phyloP scores from a whole-genome alignment of 2,329 filamentous ascomycete species.

The Zasmidium cellare region DNA sequence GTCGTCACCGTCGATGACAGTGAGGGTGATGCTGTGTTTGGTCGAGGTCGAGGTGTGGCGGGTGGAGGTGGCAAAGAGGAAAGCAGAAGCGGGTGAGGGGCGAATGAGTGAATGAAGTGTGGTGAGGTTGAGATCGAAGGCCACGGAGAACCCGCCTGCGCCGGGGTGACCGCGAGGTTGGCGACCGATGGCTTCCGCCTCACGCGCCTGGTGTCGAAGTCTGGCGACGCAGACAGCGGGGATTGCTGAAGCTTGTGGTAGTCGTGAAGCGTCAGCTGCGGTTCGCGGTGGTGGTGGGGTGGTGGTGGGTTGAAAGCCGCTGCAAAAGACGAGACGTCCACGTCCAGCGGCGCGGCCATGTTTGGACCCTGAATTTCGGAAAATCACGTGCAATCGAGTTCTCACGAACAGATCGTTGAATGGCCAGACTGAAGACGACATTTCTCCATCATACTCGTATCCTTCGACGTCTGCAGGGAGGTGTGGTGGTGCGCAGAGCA shows the following conservation, averaged over 20 bases:
- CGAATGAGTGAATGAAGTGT: constrained; percentile 1
- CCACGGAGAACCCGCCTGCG: constrained; percentile 5
- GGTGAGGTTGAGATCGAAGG: constrained; percentile 5
- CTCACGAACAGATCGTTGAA: too few species aligned
- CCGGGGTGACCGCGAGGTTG: constrained; percentile 12
- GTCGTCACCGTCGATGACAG: constrained; percentile 26
- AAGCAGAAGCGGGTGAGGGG: constrained; percentile 9
- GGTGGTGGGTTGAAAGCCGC: neutral
- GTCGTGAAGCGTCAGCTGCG: constrained; percentile 21
- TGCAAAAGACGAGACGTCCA: neutral
- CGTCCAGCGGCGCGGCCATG: neutral
- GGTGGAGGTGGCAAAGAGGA: constrained; percentile 13
- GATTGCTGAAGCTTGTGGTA: constrained; percentile 22
- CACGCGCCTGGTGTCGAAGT: constrained; percentile 16
- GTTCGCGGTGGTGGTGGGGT: constrained; percentile 11
- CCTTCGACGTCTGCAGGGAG: too few species aligned
- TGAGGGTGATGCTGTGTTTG: constrained; percentile 24
- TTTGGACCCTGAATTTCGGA: neutral
- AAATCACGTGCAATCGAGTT: neutral
- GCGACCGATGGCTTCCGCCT: constrained; percentile 18
- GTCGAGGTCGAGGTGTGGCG: constrained; percentile 19
- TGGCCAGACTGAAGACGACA: too few species aligned
- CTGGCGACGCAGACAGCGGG: constrained; percentile 12
- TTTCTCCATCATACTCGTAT: too few species aligned
- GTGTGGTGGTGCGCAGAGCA: too few species aligned